phyloP scores from a whole-genome alignment of 1,139 yeast species.

The Suhomyces ambrosiae region DNA sequence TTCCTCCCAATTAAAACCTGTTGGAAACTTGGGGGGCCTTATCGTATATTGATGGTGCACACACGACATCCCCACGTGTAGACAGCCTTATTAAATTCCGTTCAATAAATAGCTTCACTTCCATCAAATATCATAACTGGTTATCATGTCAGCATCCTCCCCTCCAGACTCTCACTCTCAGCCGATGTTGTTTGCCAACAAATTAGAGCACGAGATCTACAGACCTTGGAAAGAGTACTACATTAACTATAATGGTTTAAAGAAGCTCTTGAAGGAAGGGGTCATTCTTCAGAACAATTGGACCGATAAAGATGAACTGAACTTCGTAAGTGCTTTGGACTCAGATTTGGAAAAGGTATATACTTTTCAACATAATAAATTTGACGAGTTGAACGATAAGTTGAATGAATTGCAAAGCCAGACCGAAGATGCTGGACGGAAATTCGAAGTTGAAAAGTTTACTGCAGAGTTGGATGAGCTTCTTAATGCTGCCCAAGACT shows the following conservation, averaged over 20 bases:
- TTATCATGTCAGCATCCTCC: conserved; percentile 7
- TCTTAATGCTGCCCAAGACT: conserved; percentile 74
- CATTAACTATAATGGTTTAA: conserved; percentile 75
- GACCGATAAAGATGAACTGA: conserved; percentile 63
- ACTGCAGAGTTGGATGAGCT: conserved; percentile 71
- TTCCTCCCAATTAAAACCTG: too few species aligned
- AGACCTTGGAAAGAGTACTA: conserved; percentile 89
- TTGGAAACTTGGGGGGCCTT: too few species aligned
- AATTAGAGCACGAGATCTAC: conserved; percentile 77
- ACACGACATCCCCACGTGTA: background rate
- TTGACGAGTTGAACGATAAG: conserved; percentile 65
- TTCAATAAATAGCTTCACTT: background rate
- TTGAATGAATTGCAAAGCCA: conserved; percentile 62
- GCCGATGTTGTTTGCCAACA: conserved; percentile 81
- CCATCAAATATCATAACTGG: background rate
- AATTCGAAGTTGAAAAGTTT: conserved; percentile 57
- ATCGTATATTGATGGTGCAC: too few species aligned
- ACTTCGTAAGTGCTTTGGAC: conserved; percentile 81
- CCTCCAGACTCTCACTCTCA: conserved; percentile 8
- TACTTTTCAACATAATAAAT: conserved; percentile 74
- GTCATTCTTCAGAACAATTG: conserved; percentile 50
- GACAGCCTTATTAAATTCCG: background rate
- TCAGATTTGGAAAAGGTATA: conserved; percentile 90
- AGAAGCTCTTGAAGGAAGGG: conserved; percentile 80
- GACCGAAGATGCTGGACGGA: conserved; percentile 33